Conservation (phyloP, 2,329 filamentous ascomycete species). For the Sporothrix pseudoabietina region DNA sequence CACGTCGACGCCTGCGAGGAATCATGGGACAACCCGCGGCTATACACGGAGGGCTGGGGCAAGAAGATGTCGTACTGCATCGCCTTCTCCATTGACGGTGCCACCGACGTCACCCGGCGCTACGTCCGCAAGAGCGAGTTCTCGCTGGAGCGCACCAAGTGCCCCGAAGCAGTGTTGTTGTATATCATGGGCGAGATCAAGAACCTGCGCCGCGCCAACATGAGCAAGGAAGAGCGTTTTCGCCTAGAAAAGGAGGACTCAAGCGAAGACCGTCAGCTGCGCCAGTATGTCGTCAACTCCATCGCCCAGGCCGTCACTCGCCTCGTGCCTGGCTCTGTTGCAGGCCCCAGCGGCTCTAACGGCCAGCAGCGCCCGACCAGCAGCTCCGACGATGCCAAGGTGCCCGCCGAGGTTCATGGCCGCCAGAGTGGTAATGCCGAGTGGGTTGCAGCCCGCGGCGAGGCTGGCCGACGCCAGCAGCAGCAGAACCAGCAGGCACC, state of each 20-base stretch:
- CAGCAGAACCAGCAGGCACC: conserved; percentile 32
- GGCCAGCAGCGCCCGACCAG: conserved; percentile 37
- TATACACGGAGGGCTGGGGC: conserved; percentile 93
- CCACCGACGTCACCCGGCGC: conserved; percentile 65
- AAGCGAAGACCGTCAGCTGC: conserved; percentile 73
- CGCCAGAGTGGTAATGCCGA: conserved; percentile 45
- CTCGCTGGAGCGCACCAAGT: conserved; percentile 73
- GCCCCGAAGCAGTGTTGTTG: conserved; percentile 84
- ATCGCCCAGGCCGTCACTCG: conserved; percentile 73
- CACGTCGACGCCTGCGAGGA: conserved; percentile 95
- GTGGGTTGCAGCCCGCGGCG: conserved; percentile 44
- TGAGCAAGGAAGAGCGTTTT: conserved; percentile 84
- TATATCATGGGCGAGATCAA: conserved; percentile 93
- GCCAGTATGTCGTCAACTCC: conserved; percentile 70
- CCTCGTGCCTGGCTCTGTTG: conserved; percentile 56
- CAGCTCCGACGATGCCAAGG: conserved; percentile 58
- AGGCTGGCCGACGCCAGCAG: conserved; percentile 40
- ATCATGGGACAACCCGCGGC: conserved; percentile 87
- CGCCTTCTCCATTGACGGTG: conserved; percentile 89
- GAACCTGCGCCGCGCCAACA: conserved; percentile 76
- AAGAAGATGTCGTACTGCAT: conserved; percentile 98
- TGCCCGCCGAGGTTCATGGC: conserved; percentile 61
- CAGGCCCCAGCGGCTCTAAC: conserved; percentile 34
- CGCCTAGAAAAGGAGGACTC: conserved; percentile 78
- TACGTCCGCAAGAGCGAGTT: conserved; percentile 73